A percentile compares a stretch with the other conserved stretches of the same genome.
These are phyloP conservation scores for Brassica carinata DNA, from an alignment of 345 rosid species.

Conservation along the genomic window DNA sequence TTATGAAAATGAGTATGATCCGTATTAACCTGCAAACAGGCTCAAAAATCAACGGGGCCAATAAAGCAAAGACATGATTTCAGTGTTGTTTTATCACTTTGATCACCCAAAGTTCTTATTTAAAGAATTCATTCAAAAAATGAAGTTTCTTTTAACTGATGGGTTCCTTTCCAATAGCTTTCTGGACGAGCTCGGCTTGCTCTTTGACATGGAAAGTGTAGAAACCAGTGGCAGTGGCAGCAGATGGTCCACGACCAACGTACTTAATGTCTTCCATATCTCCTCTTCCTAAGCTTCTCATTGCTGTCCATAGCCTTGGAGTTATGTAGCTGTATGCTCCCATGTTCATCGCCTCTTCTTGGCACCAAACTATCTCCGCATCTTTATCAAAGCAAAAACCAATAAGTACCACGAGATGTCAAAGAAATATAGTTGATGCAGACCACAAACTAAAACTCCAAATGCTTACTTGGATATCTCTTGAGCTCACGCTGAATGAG, in stretches of 20 bases:
- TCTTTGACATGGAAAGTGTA: slow-evolving; percentile 61
- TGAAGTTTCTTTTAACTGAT: slow-evolving; percentile 34
- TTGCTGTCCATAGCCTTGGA: slow-evolving; percentile 64
- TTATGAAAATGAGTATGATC: not conserved
- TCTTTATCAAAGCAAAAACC: slow-evolving; percentile 31
- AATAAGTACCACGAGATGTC: not conserved
- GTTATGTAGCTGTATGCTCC: slow-evolving; percentile 63
- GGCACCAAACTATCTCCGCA: slow-evolving; percentile 83
- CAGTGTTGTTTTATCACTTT: slow-evolving; percentile 34
- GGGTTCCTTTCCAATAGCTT: slow-evolving; percentile 59
- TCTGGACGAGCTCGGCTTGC: slow-evolving; percentile 57
- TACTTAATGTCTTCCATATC: slow-evolving; percentile 63
- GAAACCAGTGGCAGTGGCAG: slow-evolving; percentile 79
- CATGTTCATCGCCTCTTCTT: slow-evolving; percentile 91
- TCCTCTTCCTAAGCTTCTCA: slow-evolving; percentile 59
- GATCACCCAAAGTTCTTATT: slow-evolving; percentile 39
- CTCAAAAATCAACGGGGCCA: slow-evolving; percentile 23
- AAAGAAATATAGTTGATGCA: not conserved
- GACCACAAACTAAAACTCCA: not conserved
- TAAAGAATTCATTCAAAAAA: slow-evolving; percentile 2
- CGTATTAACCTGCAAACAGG: slow-evolving; percentile 33
- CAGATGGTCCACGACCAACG: slow-evolving; percentile 70
- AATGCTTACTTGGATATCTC: slow-evolving; percentile 59
- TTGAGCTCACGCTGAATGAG: slow-evolving; percentile 79
- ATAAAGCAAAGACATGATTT: slow-evolving; percentile 29